These are phyloP conservation scores for Polyplosphaeria fusca DNA, from an alignment of 495 filamentous ascomycete genomes.

Conservation along the genomic window DNA sequence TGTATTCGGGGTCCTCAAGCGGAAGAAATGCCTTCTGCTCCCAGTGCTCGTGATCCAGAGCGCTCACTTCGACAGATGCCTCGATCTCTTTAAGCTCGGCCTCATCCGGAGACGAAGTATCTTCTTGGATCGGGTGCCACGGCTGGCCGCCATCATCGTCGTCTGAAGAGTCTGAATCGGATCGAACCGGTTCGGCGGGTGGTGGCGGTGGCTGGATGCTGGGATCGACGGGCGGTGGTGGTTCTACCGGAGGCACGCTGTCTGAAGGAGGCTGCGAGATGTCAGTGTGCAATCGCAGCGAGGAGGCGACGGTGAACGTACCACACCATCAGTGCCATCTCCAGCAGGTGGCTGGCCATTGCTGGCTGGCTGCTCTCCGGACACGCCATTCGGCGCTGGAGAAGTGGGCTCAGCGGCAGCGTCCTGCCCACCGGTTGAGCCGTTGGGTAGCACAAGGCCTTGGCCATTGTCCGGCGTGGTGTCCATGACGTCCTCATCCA, in stretches of 20 bases:
- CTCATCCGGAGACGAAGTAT: conserved; percentile 56
- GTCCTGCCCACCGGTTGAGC: conserved; percentile 21
- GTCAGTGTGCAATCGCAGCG: neutral
- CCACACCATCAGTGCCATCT: neutral
- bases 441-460: conserved; percentile 19
- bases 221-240: conserved; percentile 10
- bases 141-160: conserved; percentile 31
- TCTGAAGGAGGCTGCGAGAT: conserved; percentile 11
- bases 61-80: conserved; percentile 49
- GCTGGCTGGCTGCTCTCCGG: conserved; percentile 4
- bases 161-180: conserved; percentile 33
- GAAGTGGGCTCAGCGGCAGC: conserved; percentile 5
- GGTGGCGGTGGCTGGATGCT: conserved; percentile 18
- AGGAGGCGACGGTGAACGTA: neutral
- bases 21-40: conserved; percentile 55
- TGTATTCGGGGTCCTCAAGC: conserved; percentile 60
- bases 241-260: conserved; percentile 2
- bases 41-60: conserved; percentile 59
- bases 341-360: conserved; percentile 9
- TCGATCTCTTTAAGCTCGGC: conserved; percentile 61
- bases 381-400: conserved; percentile 12
- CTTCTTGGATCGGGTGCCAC: conserved; percentile 47
- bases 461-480: conserved; percentile 30
- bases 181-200: conserved; percentile 18
- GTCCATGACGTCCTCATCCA: conserved; percentile 35